Conservation (phyloP, 208 protist species). For the Leishmania guyanensis region DNA sequence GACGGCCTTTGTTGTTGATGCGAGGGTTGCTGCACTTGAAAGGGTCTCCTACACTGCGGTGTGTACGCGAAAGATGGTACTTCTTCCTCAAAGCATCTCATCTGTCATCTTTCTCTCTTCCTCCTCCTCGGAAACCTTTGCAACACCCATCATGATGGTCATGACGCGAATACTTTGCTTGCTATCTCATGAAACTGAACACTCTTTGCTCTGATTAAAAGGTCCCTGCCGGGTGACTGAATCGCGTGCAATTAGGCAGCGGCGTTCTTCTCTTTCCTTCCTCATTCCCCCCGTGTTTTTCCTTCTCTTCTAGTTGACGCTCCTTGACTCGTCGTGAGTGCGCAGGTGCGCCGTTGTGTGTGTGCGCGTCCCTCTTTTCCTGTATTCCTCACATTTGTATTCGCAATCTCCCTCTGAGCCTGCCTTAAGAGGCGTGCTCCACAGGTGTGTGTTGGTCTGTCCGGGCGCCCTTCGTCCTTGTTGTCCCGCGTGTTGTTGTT, state of each 20-base stretch:
- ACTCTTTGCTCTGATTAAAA: neutral
- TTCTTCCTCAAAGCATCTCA: neutral
- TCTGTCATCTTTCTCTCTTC: neutral
- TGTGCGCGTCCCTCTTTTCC: neutral
- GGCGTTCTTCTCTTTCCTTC: neutral
- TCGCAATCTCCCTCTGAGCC: neutral
- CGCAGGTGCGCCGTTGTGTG: neutral
- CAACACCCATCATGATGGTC: neutral
- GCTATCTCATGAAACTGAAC: no score
- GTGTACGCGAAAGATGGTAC: neutral
- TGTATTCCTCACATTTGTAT: neutral
- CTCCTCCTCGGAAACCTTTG: neutral
- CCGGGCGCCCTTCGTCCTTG: neutral
- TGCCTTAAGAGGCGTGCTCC: neutral
- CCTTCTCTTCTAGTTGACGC: neutral
- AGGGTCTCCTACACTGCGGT: neutral
- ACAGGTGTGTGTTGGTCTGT: neutral
- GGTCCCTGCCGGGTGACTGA: neutral
- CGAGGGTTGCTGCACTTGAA: neutral
- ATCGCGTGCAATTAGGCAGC: neutral
- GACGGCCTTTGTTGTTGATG: neutral
- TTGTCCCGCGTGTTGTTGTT: neutral
- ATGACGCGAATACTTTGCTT: neutral
- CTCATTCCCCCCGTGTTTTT: neutral
- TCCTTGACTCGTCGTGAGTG: neutral